A percentile compares a stretch with the other conserved stretches of the same genome.
Evolutionary conservation across 2,329 filamentous ascomycete species (phyloP).

Genomic region (Sclerotinia minor): DNA sequence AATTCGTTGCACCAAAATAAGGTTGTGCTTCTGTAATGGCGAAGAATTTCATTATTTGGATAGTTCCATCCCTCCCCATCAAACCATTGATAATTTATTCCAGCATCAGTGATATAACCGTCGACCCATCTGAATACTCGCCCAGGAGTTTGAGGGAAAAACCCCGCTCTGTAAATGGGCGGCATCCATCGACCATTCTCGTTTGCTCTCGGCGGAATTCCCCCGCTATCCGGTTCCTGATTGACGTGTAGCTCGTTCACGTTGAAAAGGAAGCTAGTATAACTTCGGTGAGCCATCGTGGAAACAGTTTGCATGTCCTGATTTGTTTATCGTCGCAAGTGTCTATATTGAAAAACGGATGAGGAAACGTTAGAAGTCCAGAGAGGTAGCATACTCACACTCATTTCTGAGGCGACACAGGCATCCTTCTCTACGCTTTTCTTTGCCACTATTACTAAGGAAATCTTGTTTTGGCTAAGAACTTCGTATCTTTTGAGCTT

Average conservation of each 20-base stretch:
- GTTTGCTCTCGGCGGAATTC: slow-evolving; percentile 26
- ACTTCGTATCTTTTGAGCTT: neutral
- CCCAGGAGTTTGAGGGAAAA: slow-evolving; percentile 28
- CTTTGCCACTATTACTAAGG: neutral
- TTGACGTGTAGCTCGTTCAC: slow-evolving; percentile 46
- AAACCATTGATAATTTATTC: slow-evolving; percentile 26
- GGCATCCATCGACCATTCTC: slow-evolving; percentile 34
- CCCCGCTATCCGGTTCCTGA: slow-evolving; percentile 32
- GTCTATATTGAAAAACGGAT: neutral
- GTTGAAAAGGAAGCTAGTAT: slow-evolving; percentile 43
- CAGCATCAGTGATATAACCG: slow-evolving; percentile 27
- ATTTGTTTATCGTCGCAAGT: slow-evolving; percentile 15
- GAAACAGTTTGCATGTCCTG: neutral
- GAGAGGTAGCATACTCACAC: slow-evolving; percentile 11
- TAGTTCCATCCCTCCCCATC: neutral
- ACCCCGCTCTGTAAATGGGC: slow-evolving; percentile 29
- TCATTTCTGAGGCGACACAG: neutral
- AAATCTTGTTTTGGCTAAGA: too few relatives aligned
- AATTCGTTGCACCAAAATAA: slow-evolving; percentile 33
- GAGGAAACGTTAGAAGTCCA: neutral
- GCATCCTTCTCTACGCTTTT: neutral
- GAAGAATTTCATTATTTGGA: neutral
- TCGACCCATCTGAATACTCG: slow-evolving; percentile 35
- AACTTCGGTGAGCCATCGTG: slow-evolving; percentile 8
- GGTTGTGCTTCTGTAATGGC: slow-evolving; percentile 30